phyloP scores from a whole-genome alignment of 495 filamentous ascomycete genomes.

The Oidiodendron maius region DNA sequence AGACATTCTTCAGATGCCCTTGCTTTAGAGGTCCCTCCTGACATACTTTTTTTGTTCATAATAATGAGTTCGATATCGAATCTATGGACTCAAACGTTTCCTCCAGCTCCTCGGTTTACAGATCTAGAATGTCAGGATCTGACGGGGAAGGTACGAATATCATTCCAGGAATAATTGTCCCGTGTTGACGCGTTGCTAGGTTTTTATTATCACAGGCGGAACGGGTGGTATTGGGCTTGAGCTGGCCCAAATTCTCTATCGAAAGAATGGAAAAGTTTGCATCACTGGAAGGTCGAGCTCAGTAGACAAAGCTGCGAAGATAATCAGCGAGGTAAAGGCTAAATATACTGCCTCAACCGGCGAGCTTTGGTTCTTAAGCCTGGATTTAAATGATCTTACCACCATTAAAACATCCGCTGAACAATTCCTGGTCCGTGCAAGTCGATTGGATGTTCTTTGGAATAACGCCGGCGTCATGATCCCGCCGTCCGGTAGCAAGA shows the following conservation, averaged over 20 bases:
- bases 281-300: slow-evolving; percentile 51
- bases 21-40: no score
- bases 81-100: slow-evolving; percentile 16
- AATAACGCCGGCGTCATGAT: slow-evolving; percentile 71
- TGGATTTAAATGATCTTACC: slow-evolving; percentile 36
- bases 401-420: slow-evolving; percentile 29
- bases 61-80: no score
- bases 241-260: slow-evolving; percentile 54
- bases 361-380: slow-evolving; percentile 34
- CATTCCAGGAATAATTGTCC: neutral
- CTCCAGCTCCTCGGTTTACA: slow-evolving; percentile 16
- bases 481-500: slow-evolving; percentile 28
- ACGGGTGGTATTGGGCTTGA: slow-evolving; percentile 36
- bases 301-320: slow-evolving; percentile 43
- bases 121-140: slow-evolving; percentile 16
- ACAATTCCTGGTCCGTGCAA: slow-evolving; percentile 32
- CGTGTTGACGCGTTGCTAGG: neutral
- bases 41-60: no score
- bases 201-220: neutral
- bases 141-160: slow-evolving; percentile 16
- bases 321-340: slow-evolving; percentile 42
- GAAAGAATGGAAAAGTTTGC: slow-evolving; percentile 54
- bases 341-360: slow-evolving; percentile 16
- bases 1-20: no score
- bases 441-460: slow-evolving; percentile 51